Conservation (phyloP, 1,284 basidiomycete genomes). For the Mrakiaceae sp. region DNA sequence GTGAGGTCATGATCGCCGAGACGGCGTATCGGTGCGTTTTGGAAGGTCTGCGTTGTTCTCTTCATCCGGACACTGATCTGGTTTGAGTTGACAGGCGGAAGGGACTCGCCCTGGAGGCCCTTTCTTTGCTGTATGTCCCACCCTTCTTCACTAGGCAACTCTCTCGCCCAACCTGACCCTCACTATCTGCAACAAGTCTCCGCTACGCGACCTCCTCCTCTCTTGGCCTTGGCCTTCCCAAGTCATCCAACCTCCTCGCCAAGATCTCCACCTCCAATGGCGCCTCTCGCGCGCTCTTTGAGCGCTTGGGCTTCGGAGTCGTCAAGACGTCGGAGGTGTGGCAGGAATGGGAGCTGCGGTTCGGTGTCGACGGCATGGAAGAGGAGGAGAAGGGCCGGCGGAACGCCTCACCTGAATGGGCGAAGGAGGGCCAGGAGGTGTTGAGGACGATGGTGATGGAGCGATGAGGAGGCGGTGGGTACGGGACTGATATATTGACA, state of each 20-base stretch:
- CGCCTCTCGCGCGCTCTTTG: conserved; percentile 50
- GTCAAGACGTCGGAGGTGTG: conserved; percentile 59
- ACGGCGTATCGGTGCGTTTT: conserved; percentile 19
- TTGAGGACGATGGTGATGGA: too few relatives aligned
- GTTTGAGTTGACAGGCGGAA: conserved; percentile 35
- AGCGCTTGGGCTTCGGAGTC: conserved; percentile 53
- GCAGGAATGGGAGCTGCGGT: conserved; percentile 58
- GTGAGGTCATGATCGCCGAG: conserved; percentile 76
- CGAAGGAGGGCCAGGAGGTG: too few relatives aligned
- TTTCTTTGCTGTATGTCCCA: conserved; percentile 27
- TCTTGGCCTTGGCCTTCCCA: neutral
- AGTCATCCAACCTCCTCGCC: conserved; percentile 39
- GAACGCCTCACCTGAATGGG: neutral
- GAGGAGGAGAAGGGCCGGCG: neutral
- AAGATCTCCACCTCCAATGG: conserved; percentile 46
- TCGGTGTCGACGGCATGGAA: conserved; percentile 19
- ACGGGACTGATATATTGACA: too few relatives aligned
- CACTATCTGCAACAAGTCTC: conserved; percentile 31
- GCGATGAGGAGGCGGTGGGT: too few relatives aligned
- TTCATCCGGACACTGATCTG: neutral
- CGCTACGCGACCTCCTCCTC: conserved; percentile 26
- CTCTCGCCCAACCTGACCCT: conserved; percentile 13
- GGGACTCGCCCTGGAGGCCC: conserved; percentile 54
- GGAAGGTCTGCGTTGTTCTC: neutral
- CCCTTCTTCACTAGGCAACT: conserved; percentile 16